Evolutionary conservation across 768 basidiomycete species (phyloP).

Genomic region (Infundibulicybe gibba): DNA sequence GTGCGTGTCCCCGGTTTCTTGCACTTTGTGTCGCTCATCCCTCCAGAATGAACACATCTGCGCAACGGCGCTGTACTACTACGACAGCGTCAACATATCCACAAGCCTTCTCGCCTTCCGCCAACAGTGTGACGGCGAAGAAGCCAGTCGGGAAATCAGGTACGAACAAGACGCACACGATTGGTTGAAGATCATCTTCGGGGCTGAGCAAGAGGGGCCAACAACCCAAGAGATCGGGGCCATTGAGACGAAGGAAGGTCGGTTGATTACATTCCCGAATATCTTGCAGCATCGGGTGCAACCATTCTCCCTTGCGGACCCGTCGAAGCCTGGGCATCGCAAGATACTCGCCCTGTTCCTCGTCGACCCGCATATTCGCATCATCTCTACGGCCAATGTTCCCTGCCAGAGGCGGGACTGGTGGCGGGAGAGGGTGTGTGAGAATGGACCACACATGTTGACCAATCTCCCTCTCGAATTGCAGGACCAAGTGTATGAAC

Average conservation of each 20-base stretch:
- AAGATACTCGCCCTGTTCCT: slow-evolving; percentile 40
- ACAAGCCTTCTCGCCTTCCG: slow-evolving; percentile 25
- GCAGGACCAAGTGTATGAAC: slow-evolving; percentile 14
- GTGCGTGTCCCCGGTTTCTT: background rate
- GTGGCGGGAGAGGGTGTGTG: slow-evolving; percentile 11
- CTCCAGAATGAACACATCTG: slow-evolving; percentile 21
- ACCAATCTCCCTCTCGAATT: slow-evolving; percentile 22
- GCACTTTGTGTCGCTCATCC: background rate
- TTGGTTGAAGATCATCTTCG: slow-evolving; percentile 24
- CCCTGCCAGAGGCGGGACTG: slow-evolving; percentile 24
- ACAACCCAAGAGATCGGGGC: slow-evolving; percentile 25
- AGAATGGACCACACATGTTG: background rate
- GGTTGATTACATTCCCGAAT: slow-evolving; percentile 38
- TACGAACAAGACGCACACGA: slow-evolving; percentile 22
- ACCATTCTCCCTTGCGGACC: slow-evolving; percentile 32
- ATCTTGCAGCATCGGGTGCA: slow-evolving; percentile 35
- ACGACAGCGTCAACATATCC: slow-evolving; percentile 27
- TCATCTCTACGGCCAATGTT: slow-evolving; percentile 22
- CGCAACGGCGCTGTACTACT: slow-evolving; percentile 22
- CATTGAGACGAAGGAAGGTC: slow-evolving; percentile 28
- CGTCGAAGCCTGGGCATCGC: slow-evolving; percentile 30
- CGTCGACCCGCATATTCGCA: slow-evolving; percentile 24
- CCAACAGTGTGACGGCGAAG: slow-evolving; percentile 4
- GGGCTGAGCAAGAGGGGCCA: slow-evolving; percentile 15
- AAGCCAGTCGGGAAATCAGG: slow-evolving; percentile 9